Evolutionary conservation across 495 filamentous ascomycete genomes (phyloP), one percentile per base, ranked within the genome.

Genomic region (Tuber umbilicatum): DNA sequence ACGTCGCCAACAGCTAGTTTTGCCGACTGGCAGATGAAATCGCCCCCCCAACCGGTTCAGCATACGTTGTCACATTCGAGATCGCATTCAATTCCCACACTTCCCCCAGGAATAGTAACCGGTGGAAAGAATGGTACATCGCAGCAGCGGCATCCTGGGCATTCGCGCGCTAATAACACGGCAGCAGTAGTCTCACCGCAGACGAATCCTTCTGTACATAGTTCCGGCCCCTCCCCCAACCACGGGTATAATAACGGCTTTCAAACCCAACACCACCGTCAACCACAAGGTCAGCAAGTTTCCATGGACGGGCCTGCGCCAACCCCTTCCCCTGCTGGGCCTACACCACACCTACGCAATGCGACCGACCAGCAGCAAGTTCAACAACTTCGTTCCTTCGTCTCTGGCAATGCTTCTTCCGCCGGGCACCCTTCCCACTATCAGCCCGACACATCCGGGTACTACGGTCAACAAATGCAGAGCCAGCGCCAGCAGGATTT

Each of bases 21-120:
- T 79, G 55, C 55, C 27, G 55, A 64, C 55, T 78, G 77, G 77
- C 75, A 74, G 67, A 74, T 79, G 77, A 79, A 79, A 79, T 78
- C 77, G 77, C 77, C 76, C 75, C 77, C 77, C 72, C 77, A 78
- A 72, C 71, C 77, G 38, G 70, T 79, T 39, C 77, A 79, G 76
- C 77, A 79, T 79, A 78, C 77, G 72, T 42, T 79, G 78, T 79
- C 77, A 69, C 77, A 79, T 70, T 76, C 77, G 69, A 78, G 77
- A 72, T 79, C 77, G 68, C 77, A 79, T 76, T 79, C 77, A 72
- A 72, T 79, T 68, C 76, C 77, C 55, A 78, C 77, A 72, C 77
- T 74, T 40, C 77, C 77, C 77, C 75, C 75, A 23, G 76, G 77
- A 70, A 19, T 31, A 27, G 55, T 16, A 35, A 73, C 60, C 72